These are phyloP conservation scores for Cavenderia fasciculata DNA, from an alignment of 78 protist genomes.

Conservation along the genomic window DNA sequence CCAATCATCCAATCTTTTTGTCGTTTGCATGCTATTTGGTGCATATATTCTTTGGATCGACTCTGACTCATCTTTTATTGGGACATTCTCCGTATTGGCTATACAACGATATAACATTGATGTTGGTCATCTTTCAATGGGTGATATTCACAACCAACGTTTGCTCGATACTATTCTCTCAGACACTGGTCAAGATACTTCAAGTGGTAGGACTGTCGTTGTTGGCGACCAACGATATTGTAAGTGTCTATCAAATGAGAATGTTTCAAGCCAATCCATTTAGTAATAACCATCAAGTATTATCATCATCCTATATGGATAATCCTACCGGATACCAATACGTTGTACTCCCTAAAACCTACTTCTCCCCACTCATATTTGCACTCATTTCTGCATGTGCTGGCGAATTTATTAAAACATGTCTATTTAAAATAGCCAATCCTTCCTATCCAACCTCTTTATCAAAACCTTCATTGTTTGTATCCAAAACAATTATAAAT, in stretches of 20 bases:
- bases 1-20: too few relatives aligned
- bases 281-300: too few relatives aligned
- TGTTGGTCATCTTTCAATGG: not conserved
- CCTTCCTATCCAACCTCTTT: not conserved
- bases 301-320: too few relatives aligned
- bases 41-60: too few relatives aligned
- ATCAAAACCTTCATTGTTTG: not conserved
- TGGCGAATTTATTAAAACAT: slow-evolving; percentile 12
- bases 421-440: not conserved
- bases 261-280: not conserved
- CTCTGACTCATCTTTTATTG: not conserved
- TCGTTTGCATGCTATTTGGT: too few relatives aligned
- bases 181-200: not conserved
- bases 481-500: not conserved
- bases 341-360: too few relatives aligned
- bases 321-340: too few relatives aligned
- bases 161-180: not conserved
- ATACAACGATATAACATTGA: not conserved
- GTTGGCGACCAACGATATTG: slow-evolving; percentile 1
- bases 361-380: not conserved
- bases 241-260: not conserved
- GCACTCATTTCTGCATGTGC: not conserved
- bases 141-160: not conserved
- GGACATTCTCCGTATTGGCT: slow-evolving; percentile 12
- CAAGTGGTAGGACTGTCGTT: not conserved